These are phyloP conservation scores for Triticum timopheevii DNA, from an alignment of 176 grass and related monocot species.

Conservation along the genomic window DNA sequence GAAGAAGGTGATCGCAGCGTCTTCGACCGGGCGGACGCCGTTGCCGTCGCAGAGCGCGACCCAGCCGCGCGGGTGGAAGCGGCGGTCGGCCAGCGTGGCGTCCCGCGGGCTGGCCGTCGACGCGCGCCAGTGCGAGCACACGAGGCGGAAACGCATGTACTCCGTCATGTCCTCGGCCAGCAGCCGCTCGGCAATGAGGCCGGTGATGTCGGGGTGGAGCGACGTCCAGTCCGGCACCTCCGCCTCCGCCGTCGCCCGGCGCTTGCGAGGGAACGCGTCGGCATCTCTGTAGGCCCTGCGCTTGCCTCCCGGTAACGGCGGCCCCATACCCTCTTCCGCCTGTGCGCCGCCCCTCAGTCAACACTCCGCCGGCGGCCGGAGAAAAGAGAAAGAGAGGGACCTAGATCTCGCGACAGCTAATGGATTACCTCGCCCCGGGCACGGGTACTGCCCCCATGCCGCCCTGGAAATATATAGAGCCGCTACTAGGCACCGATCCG, in stretches of 20 bases:
- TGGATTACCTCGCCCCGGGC: neutral
- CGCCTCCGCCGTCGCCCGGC: too few relatives aligned
- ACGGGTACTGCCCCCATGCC: neutral
- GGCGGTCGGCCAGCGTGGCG: neutral
- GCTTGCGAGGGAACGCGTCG: neutral
- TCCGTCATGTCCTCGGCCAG: neutral
- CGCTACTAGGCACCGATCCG: neutral
- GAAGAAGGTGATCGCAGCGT: neutral
- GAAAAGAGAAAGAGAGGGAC: neutral
- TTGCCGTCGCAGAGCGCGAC: conserved; percentile 3
- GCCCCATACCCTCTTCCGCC: neutral
- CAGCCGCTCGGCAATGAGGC: neutral
- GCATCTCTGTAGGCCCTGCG: neutral
- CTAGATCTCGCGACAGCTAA: neutral
- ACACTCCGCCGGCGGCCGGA: neutral
- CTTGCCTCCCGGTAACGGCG: neutral
- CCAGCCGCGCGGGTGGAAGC: conserved; percentile 7
- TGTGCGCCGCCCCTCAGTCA: neutral
- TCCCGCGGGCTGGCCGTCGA: neutral
- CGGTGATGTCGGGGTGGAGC: conserved; percentile 8
- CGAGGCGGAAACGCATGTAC: neutral
- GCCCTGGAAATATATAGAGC: neutral
- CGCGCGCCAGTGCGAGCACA: conserved; percentile 9
- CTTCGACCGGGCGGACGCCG: neutral
- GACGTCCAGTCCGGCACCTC: neutral